Evolutionary conservation across 1,284 basidiomycete species (phyloP).

Genomic region (Apiotrichum mycotoxinovorans): DNA sequence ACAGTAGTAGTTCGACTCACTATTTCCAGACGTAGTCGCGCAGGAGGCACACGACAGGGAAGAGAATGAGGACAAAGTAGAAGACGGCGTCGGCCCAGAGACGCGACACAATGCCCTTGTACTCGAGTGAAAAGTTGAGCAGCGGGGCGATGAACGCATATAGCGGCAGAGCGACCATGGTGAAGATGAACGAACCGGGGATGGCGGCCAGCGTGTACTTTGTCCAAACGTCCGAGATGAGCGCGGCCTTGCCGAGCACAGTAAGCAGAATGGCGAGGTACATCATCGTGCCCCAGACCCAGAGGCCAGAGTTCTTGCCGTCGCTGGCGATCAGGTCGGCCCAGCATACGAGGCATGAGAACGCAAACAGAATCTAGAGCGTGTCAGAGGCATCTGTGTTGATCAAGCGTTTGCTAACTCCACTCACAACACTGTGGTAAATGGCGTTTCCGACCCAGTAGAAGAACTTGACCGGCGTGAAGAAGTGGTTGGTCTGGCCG

Average conservation of each 20-base stretch:
- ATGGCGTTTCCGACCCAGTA: conserved; percentile 92
- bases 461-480: conserved; percentile 89
- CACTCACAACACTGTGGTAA: conserved; percentile 81
- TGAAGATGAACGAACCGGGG: conserved; percentile 92
- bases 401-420: neutral
- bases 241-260: conserved; percentile 92
- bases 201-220: conserved; percentile 97
- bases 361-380: conserved; percentile 74
- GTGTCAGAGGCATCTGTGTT: neutral
- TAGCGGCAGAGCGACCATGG: conserved; percentile 86
- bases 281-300: conserved; percentile 97
- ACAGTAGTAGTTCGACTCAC: conserved; percentile 30
- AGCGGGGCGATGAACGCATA: conserved; percentile 83
- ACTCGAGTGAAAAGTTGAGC: conserved; percentile 86
- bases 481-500: conserved; percentile 88
- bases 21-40: conserved; percentile 96
- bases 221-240: conserved; percentile 98
- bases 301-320: conserved; percentile 84
- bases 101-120: conserved; percentile 76
- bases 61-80: conserved; percentile 83
- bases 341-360: conserved; percentile 88
- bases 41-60: conserved; percentile 82
- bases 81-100: conserved; percentile 84
- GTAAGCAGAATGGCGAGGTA: conserved; percentile 91
- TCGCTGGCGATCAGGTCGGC: conserved; percentile 75